Percentiles rank a stretch among this genome's conserved stretches.
phyloP scores from a whole-genome alignment of 495 filamentous ascomycete species.

The Glonium stellatum region DNA sequence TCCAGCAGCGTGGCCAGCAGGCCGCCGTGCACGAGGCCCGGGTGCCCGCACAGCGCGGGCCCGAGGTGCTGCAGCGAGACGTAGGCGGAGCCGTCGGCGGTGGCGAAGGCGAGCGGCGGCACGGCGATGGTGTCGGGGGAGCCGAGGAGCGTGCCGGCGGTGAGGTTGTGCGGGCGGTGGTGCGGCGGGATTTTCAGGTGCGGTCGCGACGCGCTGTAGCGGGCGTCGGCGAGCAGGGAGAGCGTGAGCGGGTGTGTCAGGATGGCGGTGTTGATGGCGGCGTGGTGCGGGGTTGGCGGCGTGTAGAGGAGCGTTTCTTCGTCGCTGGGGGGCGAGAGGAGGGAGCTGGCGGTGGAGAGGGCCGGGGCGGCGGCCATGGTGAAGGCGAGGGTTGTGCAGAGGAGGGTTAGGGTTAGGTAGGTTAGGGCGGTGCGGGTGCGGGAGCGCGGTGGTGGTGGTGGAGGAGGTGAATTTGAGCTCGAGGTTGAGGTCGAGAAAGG shows the following conservation, averaged over 20 bases:
- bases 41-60: conserved; percentile 77
- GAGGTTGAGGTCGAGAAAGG: not conserved
- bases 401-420: conserved; percentile 3
- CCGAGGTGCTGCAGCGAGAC: conserved; percentile 77
- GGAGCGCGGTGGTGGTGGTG: not conserved
- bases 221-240: conserved; percentile 58
- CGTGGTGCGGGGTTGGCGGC: conserved; percentile 48
- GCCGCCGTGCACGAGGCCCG: conserved; percentile 87
- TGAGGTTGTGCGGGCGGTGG: conserved; percentile 67
- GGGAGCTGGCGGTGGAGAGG: conserved; percentile 36
- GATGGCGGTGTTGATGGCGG: conserved; percentile 62
- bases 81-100: conserved; percentile 61
- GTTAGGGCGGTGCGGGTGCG: not conserved
- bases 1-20: conserved; percentile 87
- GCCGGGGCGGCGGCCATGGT: conserved; percentile 47
- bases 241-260: conserved; percentile 63
- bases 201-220: conserved; percentile 71
- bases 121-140: conserved; percentile 71
- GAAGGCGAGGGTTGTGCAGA: conserved; percentile 43
- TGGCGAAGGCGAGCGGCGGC: conserved; percentile 70
- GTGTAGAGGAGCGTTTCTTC: conserved; percentile 67
- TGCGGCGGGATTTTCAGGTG: conserved; percentile 72
- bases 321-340: conserved; percentile 51
- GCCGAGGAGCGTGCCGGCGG: conserved; percentile 71
- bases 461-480: not conserved